Conservation (phyloP, 148 eudicot species). For the Camellia granthamiana region DNA sequence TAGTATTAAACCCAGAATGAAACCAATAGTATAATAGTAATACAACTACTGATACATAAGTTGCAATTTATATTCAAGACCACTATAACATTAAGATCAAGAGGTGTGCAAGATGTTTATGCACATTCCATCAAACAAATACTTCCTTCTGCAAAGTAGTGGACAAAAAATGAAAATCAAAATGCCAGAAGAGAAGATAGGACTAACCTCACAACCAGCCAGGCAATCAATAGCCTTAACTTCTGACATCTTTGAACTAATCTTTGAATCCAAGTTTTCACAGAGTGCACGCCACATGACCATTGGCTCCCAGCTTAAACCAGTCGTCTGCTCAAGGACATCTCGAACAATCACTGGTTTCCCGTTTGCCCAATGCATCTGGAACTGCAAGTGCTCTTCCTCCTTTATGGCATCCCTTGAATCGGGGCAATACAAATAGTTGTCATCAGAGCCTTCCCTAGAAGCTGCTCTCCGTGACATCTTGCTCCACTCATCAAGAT, state of each 20-base stretch:
- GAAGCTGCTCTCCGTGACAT: conserved; percentile 29
- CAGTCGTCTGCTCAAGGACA: conserved; percentile 54
- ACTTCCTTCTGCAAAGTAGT: neutral
- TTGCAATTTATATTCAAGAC: neutral
- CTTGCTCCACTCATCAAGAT: conserved; percentile 10
- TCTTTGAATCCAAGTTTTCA: conserved; percentile 43
- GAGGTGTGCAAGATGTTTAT: neutral
- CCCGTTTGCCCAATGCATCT: conserved; percentile 64
- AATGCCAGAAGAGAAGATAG: conserved; percentile 6
- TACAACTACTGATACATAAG: neutral
- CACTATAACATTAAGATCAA: conserved; percentile 3
- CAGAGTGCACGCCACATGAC: conserved; percentile 87
- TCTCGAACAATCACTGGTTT: conserved; percentile 78
- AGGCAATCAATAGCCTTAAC: conserved; percentile 84
- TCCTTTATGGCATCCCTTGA: conserved; percentile 33
- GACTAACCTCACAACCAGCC: conserved; percentile 72
- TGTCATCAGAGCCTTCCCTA: conserved; percentile 37
- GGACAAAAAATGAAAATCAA: neutral
- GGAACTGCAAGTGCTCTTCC: conserved; percentile 43
- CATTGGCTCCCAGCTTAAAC: conserved; percentile 96
- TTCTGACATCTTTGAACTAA: conserved; percentile 41
- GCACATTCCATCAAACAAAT: neutral
- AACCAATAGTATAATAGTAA: neutral
- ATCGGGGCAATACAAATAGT: conserved; percentile 48
- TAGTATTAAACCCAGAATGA: neutral